phyloP scores from a whole-genome alignment of 2,329 filamentous ascomycete genomes.

The Penicillium olsonii region DNA sequence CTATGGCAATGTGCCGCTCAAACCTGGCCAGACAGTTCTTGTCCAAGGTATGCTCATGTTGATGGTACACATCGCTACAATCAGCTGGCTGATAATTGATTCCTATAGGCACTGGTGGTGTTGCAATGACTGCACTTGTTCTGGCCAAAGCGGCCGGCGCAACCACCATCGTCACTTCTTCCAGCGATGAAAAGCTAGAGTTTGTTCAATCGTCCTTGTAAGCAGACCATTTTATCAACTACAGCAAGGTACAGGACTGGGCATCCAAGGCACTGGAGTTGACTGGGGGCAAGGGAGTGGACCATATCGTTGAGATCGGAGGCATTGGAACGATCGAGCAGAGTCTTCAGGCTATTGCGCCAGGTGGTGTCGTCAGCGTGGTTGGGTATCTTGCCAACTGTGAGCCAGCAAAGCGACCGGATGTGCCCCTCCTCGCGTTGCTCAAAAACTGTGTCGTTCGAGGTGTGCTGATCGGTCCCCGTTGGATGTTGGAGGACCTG shows the following conservation, averaged over 20 bases:
- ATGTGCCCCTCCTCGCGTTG: neutral
- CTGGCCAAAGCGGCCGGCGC: conserved; percentile 49
- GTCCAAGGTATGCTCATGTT: conserved; percentile 27
- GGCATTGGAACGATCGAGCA: conserved; percentile 46
- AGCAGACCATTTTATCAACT: conserved; percentile 48
- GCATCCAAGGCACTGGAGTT: conserved; percentile 11
- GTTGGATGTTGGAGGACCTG: neutral
- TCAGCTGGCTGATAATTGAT: conserved; percentile 13
- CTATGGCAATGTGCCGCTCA: conserved; percentile 35
- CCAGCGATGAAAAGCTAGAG: conserved; percentile 38
- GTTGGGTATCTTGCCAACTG: conserved; percentile 4
- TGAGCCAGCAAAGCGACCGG: neutral
- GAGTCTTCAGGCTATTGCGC: conserved; percentile 6
- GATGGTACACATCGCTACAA: neutral
- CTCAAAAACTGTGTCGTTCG: neutral
- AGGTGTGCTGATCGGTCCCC: neutral
- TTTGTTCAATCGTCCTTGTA: conserved; percentile 40
- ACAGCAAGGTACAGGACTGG: conserved; percentile 35
- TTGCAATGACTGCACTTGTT: conserved; percentile 42
- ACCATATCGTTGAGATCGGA: conserved; percentile 45
- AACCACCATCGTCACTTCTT: conserved; percentile 48
- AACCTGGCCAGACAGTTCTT: conserved; percentile 19
- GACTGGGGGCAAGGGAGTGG: conserved; percentile 43
- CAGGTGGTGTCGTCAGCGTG: conserved; percentile 5
- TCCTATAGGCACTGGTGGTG: conserved; percentile 44